A percentile compares a stretch with the other conserved stretches of the same genome.
Conservation (phyloP, 1,284 basidiomycete genomes). For the Ustilago tritici region DNA sequence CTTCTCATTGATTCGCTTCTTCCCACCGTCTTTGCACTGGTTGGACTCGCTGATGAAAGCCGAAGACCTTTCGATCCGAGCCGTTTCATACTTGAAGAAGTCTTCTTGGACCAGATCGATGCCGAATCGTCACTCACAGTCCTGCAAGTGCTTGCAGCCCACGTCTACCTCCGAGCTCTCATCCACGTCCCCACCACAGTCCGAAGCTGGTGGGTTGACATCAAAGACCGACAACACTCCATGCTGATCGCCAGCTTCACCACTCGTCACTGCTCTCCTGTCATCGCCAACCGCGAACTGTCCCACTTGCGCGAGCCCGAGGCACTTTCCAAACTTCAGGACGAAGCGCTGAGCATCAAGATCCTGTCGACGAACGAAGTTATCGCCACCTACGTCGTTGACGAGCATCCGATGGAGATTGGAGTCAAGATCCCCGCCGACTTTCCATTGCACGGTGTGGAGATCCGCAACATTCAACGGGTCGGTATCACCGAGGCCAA, state of each 20-base stretch:
- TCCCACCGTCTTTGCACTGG: conserved; percentile 79
- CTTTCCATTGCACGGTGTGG: conserved; percentile 90
- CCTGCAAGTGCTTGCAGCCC: conserved; percentile 81
- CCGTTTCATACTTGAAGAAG: conserved; percentile 86
- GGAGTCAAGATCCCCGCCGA: conserved; percentile 86
- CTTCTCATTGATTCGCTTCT: conserved; percentile 78
- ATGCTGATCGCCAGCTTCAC: conserved; percentile 82
- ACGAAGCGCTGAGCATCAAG: conserved; percentile 82
- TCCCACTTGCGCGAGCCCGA: conserved; percentile 79
- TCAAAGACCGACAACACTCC: conserved; percentile 88
- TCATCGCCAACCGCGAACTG: conserved; percentile 86
- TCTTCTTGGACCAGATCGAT: conserved; percentile 75
- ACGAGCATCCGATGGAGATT: conserved; percentile 94
- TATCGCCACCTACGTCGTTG: conserved; percentile 80
- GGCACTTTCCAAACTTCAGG: conserved; percentile 77
- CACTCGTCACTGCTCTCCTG: conserved; percentile 87
- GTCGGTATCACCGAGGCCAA: conserved; percentile 85
- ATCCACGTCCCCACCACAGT: conserved; percentile 63
- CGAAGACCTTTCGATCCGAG: conserved; percentile 78
- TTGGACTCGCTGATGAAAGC: conserved; percentile 69
- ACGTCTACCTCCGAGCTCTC: conserved; percentile 76
- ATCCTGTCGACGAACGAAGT: conserved; percentile 76
- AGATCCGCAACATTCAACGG: conserved; percentile 84
- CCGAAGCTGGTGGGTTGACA: conserved; percentile 84
- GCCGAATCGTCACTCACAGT: conserved; percentile 62